phyloP scores from a whole-genome alignment of 805 yeast species.

The Barnettozyma pratensis region DNA sequence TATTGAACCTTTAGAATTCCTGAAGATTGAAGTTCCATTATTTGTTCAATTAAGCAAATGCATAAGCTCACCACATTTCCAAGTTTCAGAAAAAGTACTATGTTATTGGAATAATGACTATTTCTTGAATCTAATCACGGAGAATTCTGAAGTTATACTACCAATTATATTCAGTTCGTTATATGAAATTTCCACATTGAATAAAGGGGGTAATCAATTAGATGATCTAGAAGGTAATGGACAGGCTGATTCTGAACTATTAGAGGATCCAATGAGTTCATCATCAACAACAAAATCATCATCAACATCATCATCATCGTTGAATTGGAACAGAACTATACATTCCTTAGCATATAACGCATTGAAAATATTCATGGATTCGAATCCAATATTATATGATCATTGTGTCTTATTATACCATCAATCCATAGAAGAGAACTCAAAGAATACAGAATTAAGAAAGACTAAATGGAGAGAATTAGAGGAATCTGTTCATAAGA shows the following conservation, averaged over 20 bases:
- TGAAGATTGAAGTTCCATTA: slow-evolving; percentile 85
- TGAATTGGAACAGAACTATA: slow-evolving; percentile 92
- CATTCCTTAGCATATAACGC: slow-evolving; percentile 90
- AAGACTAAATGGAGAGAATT: slow-evolving; percentile 67
- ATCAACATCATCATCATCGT: slow-evolving; percentile 31
- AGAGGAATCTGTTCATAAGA: slow-evolving; percentile 48
- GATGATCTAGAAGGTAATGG: slow-evolving; percentile 2
- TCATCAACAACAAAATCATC: slow-evolving; percentile 17
- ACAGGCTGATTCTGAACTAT: slow-evolving; percentile 1
- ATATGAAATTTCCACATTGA: slow-evolving; percentile 62
- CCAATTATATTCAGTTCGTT: slow-evolving; percentile 90
- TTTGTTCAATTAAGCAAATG: slow-evolving; percentile 93
- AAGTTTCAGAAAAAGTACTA: slow-evolving; percentile 91
- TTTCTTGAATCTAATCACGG: slow-evolving; percentile 84
- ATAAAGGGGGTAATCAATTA: slow-evolving; percentile 20
- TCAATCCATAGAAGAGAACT: slow-evolving; percentile 71
- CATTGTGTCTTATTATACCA: slow-evolving; percentile 87
- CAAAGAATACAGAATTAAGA: slow-evolving; percentile 54
- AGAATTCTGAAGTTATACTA: slow-evolving; percentile 84
- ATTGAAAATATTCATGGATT: slow-evolving; percentile 82
- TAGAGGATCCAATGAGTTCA: slow-evolving; percentile 15
- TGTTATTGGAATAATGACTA: slow-evolving; percentile 94
- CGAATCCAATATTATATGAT: slow-evolving; percentile 85
- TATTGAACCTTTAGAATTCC: slow-evolving; percentile 89
- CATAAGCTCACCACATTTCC: slow-evolving; percentile 93